phyloP scores from a whole-genome alignment of 306 rosid species.

The Arachis hypogaea region DNA sequence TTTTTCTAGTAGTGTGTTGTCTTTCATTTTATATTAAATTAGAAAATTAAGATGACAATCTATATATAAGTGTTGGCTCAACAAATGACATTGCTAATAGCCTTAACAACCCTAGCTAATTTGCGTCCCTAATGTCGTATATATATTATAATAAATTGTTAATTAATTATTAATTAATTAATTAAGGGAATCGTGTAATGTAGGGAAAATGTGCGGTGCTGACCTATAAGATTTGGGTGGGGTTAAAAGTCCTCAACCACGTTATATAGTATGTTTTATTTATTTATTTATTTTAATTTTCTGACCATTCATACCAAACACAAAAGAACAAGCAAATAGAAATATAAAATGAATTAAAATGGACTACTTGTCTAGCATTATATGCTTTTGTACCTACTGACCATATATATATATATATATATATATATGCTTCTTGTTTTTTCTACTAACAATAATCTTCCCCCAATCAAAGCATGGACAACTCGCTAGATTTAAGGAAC shows the following conservation, averaged over 20 bases:
- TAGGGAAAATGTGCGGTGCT: background rate
- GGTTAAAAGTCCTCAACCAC: background rate
- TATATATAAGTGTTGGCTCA: conserved; percentile 24
- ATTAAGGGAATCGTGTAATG: conserved; percentile 2
- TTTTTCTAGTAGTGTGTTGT: background rate
- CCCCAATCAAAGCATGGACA: background rate
- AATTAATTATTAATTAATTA: background rate
- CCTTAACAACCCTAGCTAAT: conserved; percentile 25
- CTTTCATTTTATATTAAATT: background rate
- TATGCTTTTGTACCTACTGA: background rate
- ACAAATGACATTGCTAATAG: conserved; percentile 23
- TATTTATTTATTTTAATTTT: background rate
- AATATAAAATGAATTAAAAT: background rate
- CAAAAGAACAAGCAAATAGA: conserved; percentile 22
- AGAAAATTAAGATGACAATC: background rate
- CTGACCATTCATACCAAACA: conserved; percentile 18
- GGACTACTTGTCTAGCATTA: background rate
- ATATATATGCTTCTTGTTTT: background rate
- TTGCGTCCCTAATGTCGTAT: background rate
- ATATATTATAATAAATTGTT: background rate
- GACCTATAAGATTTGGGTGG: background rate
- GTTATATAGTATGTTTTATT: background rate
- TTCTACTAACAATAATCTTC: background rate
- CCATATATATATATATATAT: background rate
- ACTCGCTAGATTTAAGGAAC: conserved; percentile 4